A percentile compares a stretch with the other conserved stretches of the same genome.
Conservation (phyloP, 768 basidiomycete species). For the Russula lepida region DNA sequence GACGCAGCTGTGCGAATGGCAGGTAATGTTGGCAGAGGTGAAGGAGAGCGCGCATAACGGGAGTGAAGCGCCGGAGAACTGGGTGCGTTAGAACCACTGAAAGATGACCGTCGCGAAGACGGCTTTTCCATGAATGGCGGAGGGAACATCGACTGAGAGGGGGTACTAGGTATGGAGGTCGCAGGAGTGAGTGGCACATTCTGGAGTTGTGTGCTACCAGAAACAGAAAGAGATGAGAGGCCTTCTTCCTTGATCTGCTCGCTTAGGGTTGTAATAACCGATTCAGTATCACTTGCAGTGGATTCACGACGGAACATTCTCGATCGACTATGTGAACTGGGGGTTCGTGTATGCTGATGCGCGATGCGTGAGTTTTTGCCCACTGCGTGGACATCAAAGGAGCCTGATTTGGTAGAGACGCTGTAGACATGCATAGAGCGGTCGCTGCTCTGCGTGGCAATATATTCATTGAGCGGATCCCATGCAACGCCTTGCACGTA, state of each 20-base stretch:
- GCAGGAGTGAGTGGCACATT: slow-evolving; percentile 52
- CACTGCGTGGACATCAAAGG: slow-evolving; percentile 82
- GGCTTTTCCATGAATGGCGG: slow-evolving; percentile 59
- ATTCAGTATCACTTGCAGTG: slow-evolving; percentile 69
- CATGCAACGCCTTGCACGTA: slow-evolving; percentile 98
- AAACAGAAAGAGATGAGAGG: slow-evolving; percentile 26
- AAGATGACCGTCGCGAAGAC: slow-evolving; percentile 54
- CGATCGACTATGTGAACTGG: slow-evolving; percentile 51
- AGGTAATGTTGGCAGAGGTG: slow-evolving; percentile 87
- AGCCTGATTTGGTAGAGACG: slow-evolving; percentile 69
- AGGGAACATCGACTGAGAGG: slow-evolving; percentile 49
- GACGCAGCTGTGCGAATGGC: slow-evolving; percentile 69
- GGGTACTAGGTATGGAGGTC: slow-evolving; percentile 59
- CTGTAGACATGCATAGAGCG: slow-evolving; percentile 92
- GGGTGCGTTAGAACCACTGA: slow-evolving; percentile 77
- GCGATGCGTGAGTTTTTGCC: slow-evolving; percentile 80
- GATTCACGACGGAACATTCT: slow-evolving; percentile 62
- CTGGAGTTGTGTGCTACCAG: slow-evolving; percentile 28
- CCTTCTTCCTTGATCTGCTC: slow-evolving; percentile 49
- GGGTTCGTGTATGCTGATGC: slow-evolving; percentile 61
- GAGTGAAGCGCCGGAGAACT: slow-evolving; percentile 51
- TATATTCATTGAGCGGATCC: slow-evolving; percentile 96
- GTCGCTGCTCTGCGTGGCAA: slow-evolving; percentile 96
- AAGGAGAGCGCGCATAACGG: slow-evolving; percentile 75
- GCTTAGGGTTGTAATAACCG: slow-evolving; percentile 40